Evolutionary conservation across 2,329 filamentous ascomycete species (phyloP).

Genomic region (Thermochaetoides dissita): DNA sequence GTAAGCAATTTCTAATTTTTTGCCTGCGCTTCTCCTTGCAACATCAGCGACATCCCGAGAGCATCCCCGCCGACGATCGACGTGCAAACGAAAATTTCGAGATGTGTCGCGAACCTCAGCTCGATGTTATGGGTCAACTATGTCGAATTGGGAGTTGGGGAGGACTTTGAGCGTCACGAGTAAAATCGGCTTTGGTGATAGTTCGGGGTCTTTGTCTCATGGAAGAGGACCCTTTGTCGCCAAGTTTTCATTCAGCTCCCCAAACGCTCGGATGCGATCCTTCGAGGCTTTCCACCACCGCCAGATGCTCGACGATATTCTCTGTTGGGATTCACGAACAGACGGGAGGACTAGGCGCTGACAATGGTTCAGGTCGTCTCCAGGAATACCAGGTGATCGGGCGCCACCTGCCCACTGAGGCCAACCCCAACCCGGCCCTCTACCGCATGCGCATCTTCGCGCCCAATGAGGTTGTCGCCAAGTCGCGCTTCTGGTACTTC

Average conservation of each 20-base stretch:
- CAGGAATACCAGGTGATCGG: conserved; percentile 99
- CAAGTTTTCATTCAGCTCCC: neutral
- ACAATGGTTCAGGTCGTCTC: conserved; percentile 67
- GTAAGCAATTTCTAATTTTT: conserved; percentile 32
- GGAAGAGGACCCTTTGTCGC: neutral
- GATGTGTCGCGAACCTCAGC: neutral
- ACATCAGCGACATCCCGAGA: conserved; percentile 6
- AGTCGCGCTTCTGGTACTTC: conserved; percentile 99
- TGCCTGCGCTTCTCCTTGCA: conserved; percentile 1
- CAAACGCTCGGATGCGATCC: neutral
- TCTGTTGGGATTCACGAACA: neutral
- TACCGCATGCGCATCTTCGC: conserved; percentile 99
- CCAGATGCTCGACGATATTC: neutral
- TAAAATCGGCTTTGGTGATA: neutral
- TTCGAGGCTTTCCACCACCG: neutral
- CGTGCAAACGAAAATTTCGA: neutral
- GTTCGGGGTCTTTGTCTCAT: no score
- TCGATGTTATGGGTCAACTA: no score
- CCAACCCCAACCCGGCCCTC: conserved; percentile 92
- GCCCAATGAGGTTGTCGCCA: conserved; percentile 92
- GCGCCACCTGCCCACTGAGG: conserved; percentile 95
- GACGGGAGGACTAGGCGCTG: conserved; percentile 4
- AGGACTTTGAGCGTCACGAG: no score
- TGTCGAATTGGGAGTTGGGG: no score
- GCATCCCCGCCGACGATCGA: conserved; percentile 3